phyloP scores from a whole-genome alignment of 495 filamentous ascomycete species.

The Xylaria scruposa region DNA sequence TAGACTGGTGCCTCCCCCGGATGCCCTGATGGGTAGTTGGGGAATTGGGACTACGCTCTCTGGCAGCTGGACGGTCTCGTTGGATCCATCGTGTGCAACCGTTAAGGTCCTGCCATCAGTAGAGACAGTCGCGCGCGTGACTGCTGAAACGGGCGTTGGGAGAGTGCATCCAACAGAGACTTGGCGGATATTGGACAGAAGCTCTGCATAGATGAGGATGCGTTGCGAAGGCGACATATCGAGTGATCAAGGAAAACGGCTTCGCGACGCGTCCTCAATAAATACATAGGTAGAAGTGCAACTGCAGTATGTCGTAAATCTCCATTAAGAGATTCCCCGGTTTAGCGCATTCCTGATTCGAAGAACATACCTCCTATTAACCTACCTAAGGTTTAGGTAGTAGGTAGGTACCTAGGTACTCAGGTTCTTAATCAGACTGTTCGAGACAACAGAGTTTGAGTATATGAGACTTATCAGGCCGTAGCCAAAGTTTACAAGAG shows the following conservation, averaged over 20 bases:
- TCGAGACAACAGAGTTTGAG: background rate
- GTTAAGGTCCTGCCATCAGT: slow-evolving; percentile 58
- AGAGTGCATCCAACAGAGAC: slow-evolving; percentile 77
- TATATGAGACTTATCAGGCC: background rate
- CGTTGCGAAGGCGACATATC: slow-evolving; percentile 39
- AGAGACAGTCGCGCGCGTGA: slow-evolving; percentile 57
- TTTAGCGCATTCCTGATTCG: background rate
- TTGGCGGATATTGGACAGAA: slow-evolving; percentile 85
- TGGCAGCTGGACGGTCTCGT: slow-evolving; percentile 69
- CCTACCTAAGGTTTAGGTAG: no score
- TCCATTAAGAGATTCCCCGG: background rate
- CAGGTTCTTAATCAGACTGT: background rate
- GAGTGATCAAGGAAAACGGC: background rate
- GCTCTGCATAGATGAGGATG: slow-evolving; percentile 79
- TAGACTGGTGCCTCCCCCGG: slow-evolving; percentile 53
- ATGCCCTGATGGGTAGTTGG: slow-evolving; percentile 43
- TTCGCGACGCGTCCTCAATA: background rate
- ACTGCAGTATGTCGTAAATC: background rate
- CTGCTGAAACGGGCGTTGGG: slow-evolving; percentile 51
- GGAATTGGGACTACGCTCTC: slow-evolving; percentile 55
- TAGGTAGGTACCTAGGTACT: background rate
- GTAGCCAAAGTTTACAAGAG: background rate
- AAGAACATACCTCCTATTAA: no score
- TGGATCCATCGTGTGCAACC: slow-evolving; percentile 60
- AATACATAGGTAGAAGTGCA: background rate